These are phyloP conservation scores for Acer yangbiense DNA, from an alignment of 345 rosid species.

Conservation along the genomic window DNA sequence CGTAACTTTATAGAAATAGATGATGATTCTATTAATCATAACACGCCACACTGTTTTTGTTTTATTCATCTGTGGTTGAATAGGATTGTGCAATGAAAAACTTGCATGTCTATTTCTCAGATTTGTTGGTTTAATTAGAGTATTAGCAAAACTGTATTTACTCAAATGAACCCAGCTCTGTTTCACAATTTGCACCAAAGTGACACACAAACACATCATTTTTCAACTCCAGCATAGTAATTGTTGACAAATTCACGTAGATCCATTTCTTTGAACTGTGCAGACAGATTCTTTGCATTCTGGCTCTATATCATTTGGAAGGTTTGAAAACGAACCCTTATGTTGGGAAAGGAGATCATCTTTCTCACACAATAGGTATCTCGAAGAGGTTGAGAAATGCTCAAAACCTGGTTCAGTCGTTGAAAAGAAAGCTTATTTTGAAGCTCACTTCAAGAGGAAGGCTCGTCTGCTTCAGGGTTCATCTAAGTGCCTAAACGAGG, in stretches of 20 bases:
- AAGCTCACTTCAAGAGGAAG: constrained; percentile 87
- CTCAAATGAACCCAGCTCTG: background rate
- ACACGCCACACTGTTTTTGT: background rate
- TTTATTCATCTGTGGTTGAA: background rate
- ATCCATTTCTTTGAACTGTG: constrained; percentile 20
- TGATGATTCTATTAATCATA: background rate
- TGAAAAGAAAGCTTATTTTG: constrained; percentile 83
- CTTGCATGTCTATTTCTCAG: background rate
- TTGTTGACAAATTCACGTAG: constrained; percentile 6
- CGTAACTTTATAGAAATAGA: background rate
- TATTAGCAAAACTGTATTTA: too few relatives aligned
- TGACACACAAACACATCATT: background rate
- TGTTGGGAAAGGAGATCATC: constrained; percentile 91
- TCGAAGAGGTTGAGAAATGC: constrained; percentile 89
- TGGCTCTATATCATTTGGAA: constrained; percentile 89
- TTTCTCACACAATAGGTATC: constrained; percentile 84
- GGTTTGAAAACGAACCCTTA: constrained; percentile 77
- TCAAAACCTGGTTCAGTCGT: constrained; percentile 83
- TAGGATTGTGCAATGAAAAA: background rate
- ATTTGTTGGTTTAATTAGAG: background rate
- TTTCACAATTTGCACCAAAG: background rate
- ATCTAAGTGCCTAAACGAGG: constrained; percentile 42
- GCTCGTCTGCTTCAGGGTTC: constrained; percentile 51
- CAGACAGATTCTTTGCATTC: constrained; percentile 75
- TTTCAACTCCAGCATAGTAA: background rate